Conservation (phyloP, 805 yeast genomes). For the Candida pseudoglaebosa region DNA sequence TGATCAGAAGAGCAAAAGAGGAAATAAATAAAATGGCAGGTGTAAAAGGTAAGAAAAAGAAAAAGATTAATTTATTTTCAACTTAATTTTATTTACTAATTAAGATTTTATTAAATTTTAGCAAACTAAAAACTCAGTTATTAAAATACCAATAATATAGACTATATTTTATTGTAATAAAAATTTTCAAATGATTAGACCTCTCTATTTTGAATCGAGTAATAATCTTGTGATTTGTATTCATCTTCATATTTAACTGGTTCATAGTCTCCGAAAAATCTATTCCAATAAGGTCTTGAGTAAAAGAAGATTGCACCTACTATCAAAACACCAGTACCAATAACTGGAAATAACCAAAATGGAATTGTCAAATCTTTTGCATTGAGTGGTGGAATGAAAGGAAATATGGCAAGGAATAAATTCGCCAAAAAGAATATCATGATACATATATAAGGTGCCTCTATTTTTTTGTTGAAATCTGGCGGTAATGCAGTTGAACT, state of each 20-base stretch:
- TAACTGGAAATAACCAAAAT: constrained; percentile 55
- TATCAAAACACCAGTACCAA: constrained; percentile 44
- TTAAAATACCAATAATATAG: no score
- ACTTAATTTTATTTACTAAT: constrained; percentile 3
- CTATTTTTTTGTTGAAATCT: constrained; percentile 5
- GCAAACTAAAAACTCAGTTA: no score
- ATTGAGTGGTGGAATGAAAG: constrained; percentile 53
- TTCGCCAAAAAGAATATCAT: constrained; percentile 42
- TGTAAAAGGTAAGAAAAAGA: constrained; percentile 42
- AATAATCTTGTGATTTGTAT: constrained; percentile 2
- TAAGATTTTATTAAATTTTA: no score
- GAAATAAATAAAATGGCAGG: constrained; percentile 31
- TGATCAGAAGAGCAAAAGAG: constrained; percentile 50
- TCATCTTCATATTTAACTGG: constrained; percentile 13
- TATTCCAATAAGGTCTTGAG: constrained; percentile 7
- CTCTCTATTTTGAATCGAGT: not conserved
- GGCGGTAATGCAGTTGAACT: constrained; percentile 2
- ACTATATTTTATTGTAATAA: no score
- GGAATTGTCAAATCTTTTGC: constrained; percentile 35
- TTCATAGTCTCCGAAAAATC: constrained; percentile 4
- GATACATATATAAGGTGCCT: constrained; percentile 28
- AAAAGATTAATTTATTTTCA: constrained; percentile 38
- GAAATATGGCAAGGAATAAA: constrained; percentile 49
- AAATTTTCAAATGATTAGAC: no score
- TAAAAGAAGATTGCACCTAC: constrained; percentile 35